A percentile compares a stretch with the other conserved stretches of the same genome.
phyloP scores from a whole-genome alignment of 176 grass and related monocot genomes.

The Raddia distichophylla region DNA sequence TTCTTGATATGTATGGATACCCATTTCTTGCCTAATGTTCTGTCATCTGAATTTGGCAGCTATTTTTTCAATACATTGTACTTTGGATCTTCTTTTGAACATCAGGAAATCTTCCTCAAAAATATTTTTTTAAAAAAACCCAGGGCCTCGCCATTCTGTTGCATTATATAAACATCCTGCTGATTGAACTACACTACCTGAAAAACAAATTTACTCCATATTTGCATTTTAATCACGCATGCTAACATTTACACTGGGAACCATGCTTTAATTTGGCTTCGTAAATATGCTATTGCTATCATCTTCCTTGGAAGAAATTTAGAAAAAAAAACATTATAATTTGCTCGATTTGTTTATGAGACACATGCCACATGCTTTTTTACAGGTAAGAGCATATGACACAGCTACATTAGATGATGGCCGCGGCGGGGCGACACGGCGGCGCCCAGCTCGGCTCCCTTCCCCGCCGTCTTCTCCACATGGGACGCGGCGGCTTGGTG shows the following conservation, averaged over 20 bases:
- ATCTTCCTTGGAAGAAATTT: not conserved
- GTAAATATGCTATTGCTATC: not conserved
- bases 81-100: not conserved
- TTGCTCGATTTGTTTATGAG: constrained; percentile 35
- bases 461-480: no score
- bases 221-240: no score
- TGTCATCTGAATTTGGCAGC: not conserved
- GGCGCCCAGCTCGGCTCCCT: no score
- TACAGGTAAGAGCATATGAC: constrained; percentile 82
- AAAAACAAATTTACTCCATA: no score
- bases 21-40: not conserved
- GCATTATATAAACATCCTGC: no score
- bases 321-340: not conserved
- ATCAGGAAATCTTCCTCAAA: not conserved
- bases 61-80: not conserved
- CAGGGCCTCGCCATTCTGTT: no score
- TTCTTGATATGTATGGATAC: not conserved
- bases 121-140: no score
- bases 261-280: not conserved
- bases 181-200: no score
- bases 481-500: no score
- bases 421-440: no score
- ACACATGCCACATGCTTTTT: constrained; percentile 33
- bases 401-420: no score
- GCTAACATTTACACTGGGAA: not conserved